Evolutionary conservation across 371 early-diverging fungal genomes (phyloP).

Genomic region (Lichtheimia corymbifera): DNA sequence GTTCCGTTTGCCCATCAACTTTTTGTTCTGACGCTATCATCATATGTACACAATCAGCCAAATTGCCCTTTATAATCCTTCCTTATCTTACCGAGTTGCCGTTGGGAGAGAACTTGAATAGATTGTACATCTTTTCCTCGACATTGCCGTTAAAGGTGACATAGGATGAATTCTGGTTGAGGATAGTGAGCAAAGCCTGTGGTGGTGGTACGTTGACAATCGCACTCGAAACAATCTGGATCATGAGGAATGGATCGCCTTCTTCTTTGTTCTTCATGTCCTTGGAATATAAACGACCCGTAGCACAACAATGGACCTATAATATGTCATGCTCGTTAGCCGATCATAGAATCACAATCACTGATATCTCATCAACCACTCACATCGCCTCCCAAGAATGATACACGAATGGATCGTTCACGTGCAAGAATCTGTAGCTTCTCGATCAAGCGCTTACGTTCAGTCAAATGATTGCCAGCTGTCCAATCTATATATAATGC

Average conservation of each 20-base stretch:
- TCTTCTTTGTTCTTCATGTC: conserved; percentile 50
- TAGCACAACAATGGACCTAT: conserved; percentile 70
- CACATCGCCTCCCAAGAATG: conserved; percentile 81
- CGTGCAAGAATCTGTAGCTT: conserved; percentile 68
- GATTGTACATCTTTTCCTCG: conserved; percentile 42
- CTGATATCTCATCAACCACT: background rate
- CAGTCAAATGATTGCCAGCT: conserved; percentile 66
- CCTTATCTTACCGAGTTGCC: conserved; percentile 25
- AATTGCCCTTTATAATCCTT: too few species aligned
- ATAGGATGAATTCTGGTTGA: conserved; percentile 36
- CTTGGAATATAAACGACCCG: conserved; percentile 61
- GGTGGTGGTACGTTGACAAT: conserved; percentile 67
- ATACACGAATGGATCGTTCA: conserved; percentile 66
- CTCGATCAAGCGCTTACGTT: conserved; percentile 67
- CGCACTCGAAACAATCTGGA: conserved; percentile 76
- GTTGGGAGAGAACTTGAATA: conserved; percentile 38
- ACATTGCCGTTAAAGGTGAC: conserved; percentile 35
- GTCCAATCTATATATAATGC: conserved; percentile 55
- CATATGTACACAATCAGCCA: background rate
- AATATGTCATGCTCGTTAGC: background rate
- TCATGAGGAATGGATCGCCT: conserved; percentile 71
- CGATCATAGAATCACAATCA: background rate
- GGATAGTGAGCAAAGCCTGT: conserved; percentile 31
- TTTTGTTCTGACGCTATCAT: conserved; percentile 22
- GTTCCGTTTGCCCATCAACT: conserved; percentile 28